Base-by-base conservation (phyloP, 805 yeast genomes). In the Ogataea glucozyma region DNA sequence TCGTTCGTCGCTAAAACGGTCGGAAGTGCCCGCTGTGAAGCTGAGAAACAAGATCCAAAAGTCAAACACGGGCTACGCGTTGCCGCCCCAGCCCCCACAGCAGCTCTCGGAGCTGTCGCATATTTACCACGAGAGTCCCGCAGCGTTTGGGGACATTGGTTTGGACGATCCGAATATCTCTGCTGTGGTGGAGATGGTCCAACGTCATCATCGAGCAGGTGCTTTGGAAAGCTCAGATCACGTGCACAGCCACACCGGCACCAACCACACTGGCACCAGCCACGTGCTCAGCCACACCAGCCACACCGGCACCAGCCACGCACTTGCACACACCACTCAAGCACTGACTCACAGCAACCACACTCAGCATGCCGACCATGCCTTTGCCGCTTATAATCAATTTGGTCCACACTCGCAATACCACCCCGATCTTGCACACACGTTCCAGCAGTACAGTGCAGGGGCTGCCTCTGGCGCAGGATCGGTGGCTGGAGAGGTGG, bases 161-260 rank as follows among this genome's bases (percentile, higher is more conserved):
- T 64, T 53, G 7, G 66, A 58, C 16, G 65, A 60, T 29, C 43
- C 56, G 9, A 57, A 75, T 9, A 67, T 80, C 12, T 70, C 76
- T 23, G 85, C 83, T 0, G 84, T 78, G 8, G 85, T 79, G 4
- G 82, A 79, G 45, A 78, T 78, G 32, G 83, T 78, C 1, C 79
- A 75, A 46, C 34, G 55, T 13, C 57, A 53, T 30, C 47, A 49
- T 19, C 40, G 53, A 10, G 57, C 52, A 26, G 42, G 24, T n/a
- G 44, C 41, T 24, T 38, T 31, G 2, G 43, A 31, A n/a, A n/a
- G n/a, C n/a, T n/a, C n/a, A n/a, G n/a, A n/a, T 20, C 19, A 29
- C 21, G 27, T 43, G 21, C 26, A 39, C 49, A 48, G 4, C 49
- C 49, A 30, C 27, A 29, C 17, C 14, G 18, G 16, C 20, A 20